Evolutionary conservation across 345 rosid species (phyloP), one percentile per base, ranked within the genome.

Genomic region (Raphanus sativus): DNA sequence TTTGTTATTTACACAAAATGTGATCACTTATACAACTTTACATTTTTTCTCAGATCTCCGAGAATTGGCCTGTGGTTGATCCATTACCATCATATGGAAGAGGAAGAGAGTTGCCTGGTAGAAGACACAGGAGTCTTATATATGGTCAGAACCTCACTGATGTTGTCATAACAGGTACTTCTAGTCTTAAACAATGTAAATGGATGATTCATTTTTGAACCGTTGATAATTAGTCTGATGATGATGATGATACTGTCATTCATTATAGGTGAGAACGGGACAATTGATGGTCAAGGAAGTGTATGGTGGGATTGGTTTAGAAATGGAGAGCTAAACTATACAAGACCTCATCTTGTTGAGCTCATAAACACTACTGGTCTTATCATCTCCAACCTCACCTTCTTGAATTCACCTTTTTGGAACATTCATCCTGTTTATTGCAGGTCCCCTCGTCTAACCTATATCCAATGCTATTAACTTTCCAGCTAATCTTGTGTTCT

Each of bases 71-170:
- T 0, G 83, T 92, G 80, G 86, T 95, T 77, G 97, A 92, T 82
- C 93, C 99, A 45, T 84, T 95, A 69, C 98, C 99, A 54, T 95
- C 99, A 61, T 95, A 95, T 79, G 99, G 99, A 55, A 86, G 97
- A 74, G 99, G 98, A 65, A 84, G 98, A 82, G 99, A 92, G 79
- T 83, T 92, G 73, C 97, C 97, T 8, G 97, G 98, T 67, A 82
- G 73, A 75, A 89, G 99, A 73, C 94, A 95, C 74, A 87, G 88
- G 65, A 95, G 99, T 85, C 97, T 95, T 62, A 89, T 95, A 56
- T 92, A 82, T 74, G 99, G 99, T 68, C 86, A 70, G 79, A 92
- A 95, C 81, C 84, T 95, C 82, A 89, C 97, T 24, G 99, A 95
- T 87, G 90, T 95, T 48, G 82, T 91, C 68, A 89, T 95, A 72